Evolutionary conservation across 2,329 filamentous ascomycete species (phyloP).

Genomic region (Pyrenophora tritici-repentis): DNA sequence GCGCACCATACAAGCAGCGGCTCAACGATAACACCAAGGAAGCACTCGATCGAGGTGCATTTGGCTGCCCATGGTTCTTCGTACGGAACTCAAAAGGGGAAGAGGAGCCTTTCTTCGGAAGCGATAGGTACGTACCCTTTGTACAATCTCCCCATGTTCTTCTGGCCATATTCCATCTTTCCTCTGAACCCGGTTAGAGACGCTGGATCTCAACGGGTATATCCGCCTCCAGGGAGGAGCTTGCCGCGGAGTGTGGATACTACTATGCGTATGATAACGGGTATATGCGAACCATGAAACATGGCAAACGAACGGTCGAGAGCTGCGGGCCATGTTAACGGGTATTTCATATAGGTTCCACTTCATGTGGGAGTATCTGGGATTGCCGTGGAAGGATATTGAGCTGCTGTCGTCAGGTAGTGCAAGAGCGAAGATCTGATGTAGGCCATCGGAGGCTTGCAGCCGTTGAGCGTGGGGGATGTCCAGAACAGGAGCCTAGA

Average conservation of each 20-base stretch:
- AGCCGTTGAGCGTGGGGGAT: neutral
- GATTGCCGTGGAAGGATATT: conserved; percentile 63
- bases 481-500: neutral
- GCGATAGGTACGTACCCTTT: conserved; percentile 61
- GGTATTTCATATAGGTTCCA: conserved; percentile 58
- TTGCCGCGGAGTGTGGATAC: conserved; percentile 13
- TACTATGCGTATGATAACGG: neutral
- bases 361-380: conserved; percentile 70
- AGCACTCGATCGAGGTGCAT: conserved; percentile 69
- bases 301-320: conserved; percentile 6
- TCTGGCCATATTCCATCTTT: neutral
- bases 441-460: neutral
- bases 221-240: conserved; percentile 12
- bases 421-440: conserved; percentile 40
- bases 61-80: conserved; percentile 78
- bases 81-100: conserved; percentile 63
- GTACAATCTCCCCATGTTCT: neutral
- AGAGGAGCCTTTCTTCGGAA: conserved; percentile 75
- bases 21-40: conserved; percentile 64
- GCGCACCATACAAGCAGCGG: conserved; percentile 57
- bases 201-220: conserved; percentile 4
- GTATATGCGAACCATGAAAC: conserved; percentile 24
- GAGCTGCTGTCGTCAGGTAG: conserved; percentile 47
- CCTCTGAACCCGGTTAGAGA: neutral
- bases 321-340: conserved; percentile 16